Percentiles rank a stretch among this genome's conserved stretches.
Conservation (phyloP, 2,329 filamentous ascomycete genomes). For the Apiospora koreana region DNA sequence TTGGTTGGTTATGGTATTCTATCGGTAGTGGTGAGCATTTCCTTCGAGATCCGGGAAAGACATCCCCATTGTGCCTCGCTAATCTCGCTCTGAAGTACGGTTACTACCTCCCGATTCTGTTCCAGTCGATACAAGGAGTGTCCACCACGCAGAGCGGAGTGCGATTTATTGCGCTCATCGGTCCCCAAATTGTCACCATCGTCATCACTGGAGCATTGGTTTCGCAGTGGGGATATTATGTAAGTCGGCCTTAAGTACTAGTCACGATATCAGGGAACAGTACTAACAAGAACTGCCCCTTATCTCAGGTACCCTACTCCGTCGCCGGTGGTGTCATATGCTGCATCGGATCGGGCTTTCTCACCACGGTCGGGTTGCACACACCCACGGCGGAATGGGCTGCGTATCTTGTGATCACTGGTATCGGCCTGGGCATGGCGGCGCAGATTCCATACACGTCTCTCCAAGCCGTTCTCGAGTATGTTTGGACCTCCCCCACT, state of each 20-base stretch:
- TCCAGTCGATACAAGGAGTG: conserved; percentile 55
- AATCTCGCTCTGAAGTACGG: conserved; percentile 1
- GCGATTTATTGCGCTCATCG: conserved; percentile 54
- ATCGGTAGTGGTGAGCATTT: no score
- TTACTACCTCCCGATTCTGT: conserved; percentile 27
- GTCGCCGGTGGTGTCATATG: conserved; percentile 37
- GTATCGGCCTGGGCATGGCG: conserved; percentile 25
- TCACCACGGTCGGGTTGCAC: conserved; percentile 51
- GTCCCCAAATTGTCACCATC: conserved; percentile 49
- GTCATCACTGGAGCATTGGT: conserved; percentile 41
- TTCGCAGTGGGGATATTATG: conserved; percentile 25
- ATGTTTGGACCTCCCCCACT: background rate
- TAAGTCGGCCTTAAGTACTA: no score
- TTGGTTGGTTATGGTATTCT: conserved; percentile 40
- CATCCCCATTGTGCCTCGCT: conserved; percentile 42
- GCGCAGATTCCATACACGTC: background rate
- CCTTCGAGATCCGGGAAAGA: no score
- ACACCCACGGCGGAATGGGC: conserved; percentile 40
- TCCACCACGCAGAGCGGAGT: conserved; percentile 54
- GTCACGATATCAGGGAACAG: no score
- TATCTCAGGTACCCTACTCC: no score
- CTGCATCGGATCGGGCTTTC: conserved; percentile 52
- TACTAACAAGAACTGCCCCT: no score
- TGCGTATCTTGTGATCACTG: conserved; percentile 33
- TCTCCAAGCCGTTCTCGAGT: background rate